Evolutionary conservation across 371 early-diverging fungal genomes (phyloP), one percentile per base, ranked within the genome.

Genomic region (Phascolomyces articulosus): DNA sequence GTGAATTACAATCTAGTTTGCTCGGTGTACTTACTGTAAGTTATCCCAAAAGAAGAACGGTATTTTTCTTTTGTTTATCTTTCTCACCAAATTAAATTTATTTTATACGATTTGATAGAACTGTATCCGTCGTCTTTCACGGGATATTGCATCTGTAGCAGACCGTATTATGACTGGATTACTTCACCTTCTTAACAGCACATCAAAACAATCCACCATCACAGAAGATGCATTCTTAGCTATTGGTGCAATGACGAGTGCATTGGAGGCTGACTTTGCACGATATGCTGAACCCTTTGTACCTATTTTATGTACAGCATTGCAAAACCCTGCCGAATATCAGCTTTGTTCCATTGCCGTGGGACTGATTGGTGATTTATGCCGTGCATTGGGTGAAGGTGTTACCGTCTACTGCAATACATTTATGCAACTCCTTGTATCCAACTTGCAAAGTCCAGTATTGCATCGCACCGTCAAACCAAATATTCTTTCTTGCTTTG

Each of bases 281-380:
- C 90, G 95, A 48, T 97, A 97, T 75, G 86, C 92, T 55, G 93
- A 93, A 40, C 74, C 90, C 0, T 95, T 98, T 75, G 81, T 89
- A 4, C 95, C 96, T 21, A 89, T 89, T 74, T 80, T 98, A 21
- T 87, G 87, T 56, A 72, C 63, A 24, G 96, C 95, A 0, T 80
- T 98, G 34, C 89, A 91, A 68, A 94, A 95, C 81, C 92, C 91
- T 68, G 91, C 93, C 67, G 97, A 97, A 70, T 87, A 93, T 70
- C 92, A 92, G 60, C 81, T 97, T 51, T 94, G 95, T 74, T 81
- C 86, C 13, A 95, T 97, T 68, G 94, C 97, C 11, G 91, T 98
- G 21, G 98, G 98, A 20, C 68, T 96, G 27, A 93, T 98, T 72
- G 96, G 97, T 26, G 98, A 98, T 78, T 87, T 98, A 62, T 92